phyloP scores from a whole-genome alignment of 2,329 filamentous ascomycete species.

The Pestalotiopsis sp. region DNA sequence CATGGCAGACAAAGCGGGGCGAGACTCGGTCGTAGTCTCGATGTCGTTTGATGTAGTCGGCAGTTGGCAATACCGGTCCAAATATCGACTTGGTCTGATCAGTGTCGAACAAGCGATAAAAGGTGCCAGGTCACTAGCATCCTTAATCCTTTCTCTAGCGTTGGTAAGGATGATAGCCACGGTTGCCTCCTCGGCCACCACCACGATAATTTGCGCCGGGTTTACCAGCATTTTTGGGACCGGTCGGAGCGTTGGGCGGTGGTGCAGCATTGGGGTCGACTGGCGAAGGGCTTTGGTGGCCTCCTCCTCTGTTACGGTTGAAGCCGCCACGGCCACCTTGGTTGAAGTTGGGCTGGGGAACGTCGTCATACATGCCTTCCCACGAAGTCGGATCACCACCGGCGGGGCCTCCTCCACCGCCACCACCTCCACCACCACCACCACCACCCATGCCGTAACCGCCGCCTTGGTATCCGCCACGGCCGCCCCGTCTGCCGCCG shows the following conservation, averaged over 20 bases:
- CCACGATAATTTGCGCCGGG: constrained; percentile 93
- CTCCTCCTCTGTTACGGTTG: constrained; percentile 38
- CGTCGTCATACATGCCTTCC: constrained; percentile 99
- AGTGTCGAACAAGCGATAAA: not conserved
- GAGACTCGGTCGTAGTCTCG: not conserved
- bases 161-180: constrained; percentile 81
- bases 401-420: constrained; percentile 45
- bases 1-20: not conserved
- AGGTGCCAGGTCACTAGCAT: not conserved
- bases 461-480: constrained; percentile 25
- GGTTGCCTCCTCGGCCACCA: constrained; percentile 74
- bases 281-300: constrained; percentile 41
- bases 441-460: constrained; percentile 36
- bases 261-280: constrained; percentile 60
- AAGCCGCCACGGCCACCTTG: constrained; percentile 46
- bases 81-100: not conserved
- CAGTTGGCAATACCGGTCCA: not conserved
- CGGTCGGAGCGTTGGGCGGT: constrained; percentile 86
- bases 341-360: constrained; percentile 76
- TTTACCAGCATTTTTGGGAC: constrained; percentile 91
- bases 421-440: constrained; percentile 35
- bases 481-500: constrained; percentile 24
- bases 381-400: constrained; percentile 78
- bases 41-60: not conserved
- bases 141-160: constrained; percentile 3